Conservation (phyloP, 306 rosid species). For the Macrotyloma uniflorum region DNA sequence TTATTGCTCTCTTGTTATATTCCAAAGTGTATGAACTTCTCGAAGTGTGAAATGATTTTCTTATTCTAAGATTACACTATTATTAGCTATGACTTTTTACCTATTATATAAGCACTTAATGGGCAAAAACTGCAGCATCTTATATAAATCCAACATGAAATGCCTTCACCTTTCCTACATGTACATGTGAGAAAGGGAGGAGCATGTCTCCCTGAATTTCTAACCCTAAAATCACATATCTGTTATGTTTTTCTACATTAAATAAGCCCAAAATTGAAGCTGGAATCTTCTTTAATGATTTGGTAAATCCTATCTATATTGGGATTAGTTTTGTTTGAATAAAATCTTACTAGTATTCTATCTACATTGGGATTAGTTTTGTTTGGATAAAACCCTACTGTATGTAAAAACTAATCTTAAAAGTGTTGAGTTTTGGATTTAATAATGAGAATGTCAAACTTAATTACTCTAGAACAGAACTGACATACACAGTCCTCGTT, state of each 20-base stretch:
- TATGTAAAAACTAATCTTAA: not conserved
- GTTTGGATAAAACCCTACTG: not conserved
- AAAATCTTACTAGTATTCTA: not conserved
- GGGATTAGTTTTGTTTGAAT: not conserved
- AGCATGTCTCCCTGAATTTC: no score
- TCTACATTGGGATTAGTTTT: not conserved
- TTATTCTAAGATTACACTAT: not conserved
- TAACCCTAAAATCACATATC: constrained; percentile 9
- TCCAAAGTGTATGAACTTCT: not conserved
- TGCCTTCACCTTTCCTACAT: not conserved
- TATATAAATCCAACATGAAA: not conserved
- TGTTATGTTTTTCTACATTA: not conserved
- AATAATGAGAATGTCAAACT: not conserved
- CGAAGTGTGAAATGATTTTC: not conserved
- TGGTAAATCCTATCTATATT: not conserved
- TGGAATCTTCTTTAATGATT: not conserved
- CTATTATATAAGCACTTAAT: not conserved
- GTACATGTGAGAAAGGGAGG: not conserved
- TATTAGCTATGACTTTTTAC: not conserved
- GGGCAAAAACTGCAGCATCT: not conserved
- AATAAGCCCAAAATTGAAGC: not conserved
- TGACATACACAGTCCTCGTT: not conserved
- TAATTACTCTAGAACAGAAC: not conserved
- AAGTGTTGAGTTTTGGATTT: not conserved
- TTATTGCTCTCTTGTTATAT: no score